Percentiles rank a stretch among this genome's conserved stretches.
Evolutionary conservation across 2,329 filamentous ascomycete species (phyloP).

Genomic region (Elsinoe perseae): DNA sequence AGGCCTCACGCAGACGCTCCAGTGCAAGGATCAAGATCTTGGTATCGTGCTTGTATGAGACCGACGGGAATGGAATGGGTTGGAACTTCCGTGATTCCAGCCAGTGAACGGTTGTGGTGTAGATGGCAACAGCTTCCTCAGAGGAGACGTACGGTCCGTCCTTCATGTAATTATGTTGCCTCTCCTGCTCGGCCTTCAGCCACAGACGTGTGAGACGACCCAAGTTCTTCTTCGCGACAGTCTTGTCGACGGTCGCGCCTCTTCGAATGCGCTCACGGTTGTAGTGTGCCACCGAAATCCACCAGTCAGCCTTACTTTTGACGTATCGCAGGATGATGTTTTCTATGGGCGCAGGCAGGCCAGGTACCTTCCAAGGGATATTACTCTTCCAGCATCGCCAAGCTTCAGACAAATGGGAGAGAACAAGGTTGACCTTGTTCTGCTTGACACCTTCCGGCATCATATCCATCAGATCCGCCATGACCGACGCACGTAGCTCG

Average conservation of each 20-base stretch:
- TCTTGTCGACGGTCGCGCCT: constrained; percentile 97
- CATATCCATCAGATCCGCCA: constrained; percentile 99
- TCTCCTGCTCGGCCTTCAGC: constrained; percentile 96
- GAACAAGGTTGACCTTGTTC: constrained; percentile 96
- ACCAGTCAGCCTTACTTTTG: constrained; percentile 99
- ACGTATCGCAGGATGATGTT: constrained; percentile 98
- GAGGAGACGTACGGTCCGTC: constrained; percentile 97
- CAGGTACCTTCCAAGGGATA: constrained; percentile 98
- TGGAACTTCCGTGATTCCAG: constrained; percentile 97
- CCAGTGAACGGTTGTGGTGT: constrained; percentile 98
- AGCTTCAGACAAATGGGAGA: constrained; percentile 94
- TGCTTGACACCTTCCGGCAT: constrained; percentile 99
- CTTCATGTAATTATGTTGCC: constrained; percentile 99
- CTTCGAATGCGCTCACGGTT: constrained; percentile 94
- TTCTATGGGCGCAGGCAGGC: constrained; percentile 90
- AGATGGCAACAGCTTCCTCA: constrained; percentile 96
- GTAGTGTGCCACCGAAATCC: constrained; percentile 98
- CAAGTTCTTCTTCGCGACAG: constrained; percentile 97
- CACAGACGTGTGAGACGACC: constrained; percentile 89
- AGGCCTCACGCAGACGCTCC: constrained; percentile 86
- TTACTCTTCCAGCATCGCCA: constrained; percentile 99
- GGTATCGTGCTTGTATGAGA: constrained; percentile 98
- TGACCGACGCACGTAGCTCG: constrained; percentile 92
- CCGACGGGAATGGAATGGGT: constrained; percentile 95
- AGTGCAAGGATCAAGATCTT: constrained; percentile 96